These are phyloP conservation scores for Leccinum ochraceum DNA, from an alignment of 768 basidiomycete species.

Conservation along the genomic window DNA sequence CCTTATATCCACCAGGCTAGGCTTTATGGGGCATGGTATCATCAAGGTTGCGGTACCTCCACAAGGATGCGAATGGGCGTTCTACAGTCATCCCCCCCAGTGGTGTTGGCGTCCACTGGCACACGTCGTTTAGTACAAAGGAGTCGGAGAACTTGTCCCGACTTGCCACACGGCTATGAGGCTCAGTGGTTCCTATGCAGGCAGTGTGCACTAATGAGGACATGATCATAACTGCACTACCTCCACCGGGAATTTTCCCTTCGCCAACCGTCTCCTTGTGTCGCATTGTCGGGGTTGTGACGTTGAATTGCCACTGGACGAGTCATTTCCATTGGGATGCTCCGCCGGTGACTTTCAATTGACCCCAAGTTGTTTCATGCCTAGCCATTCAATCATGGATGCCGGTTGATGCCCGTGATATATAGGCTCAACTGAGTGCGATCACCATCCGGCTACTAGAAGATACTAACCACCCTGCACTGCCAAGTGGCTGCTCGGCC, in stretches of 20 bases:
- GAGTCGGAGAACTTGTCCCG: not conserved
- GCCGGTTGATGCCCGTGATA: not conserved
- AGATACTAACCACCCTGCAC: not conserved
- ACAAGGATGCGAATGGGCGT: not conserved
- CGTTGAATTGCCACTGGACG: not conserved
- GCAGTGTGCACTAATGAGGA: no score
- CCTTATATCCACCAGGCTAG: not conserved
- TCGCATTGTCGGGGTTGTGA: not conserved
- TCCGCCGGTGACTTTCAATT: not conserved
- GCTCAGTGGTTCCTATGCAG: not conserved
- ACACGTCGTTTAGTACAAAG: not conserved
- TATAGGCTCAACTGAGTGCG: not conserved
- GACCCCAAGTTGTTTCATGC: not conserved
- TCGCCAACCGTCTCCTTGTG: not conserved
- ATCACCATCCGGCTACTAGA: not conserved
- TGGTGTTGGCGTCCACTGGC: not conserved
- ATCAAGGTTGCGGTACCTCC: not conserved
- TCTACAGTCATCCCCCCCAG: not conserved
- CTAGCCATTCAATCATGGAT: not conserved
- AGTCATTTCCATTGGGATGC: not conserved
- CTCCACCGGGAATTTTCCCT: not conserved
- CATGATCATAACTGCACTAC: not conserved
- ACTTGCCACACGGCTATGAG: not conserved
- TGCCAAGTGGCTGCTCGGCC: not conserved
- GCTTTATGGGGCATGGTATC: not conserved